phyloP scores from a whole-genome alignment of 768 basidiomycete species.

The Cubamyces lactineus region DNA sequence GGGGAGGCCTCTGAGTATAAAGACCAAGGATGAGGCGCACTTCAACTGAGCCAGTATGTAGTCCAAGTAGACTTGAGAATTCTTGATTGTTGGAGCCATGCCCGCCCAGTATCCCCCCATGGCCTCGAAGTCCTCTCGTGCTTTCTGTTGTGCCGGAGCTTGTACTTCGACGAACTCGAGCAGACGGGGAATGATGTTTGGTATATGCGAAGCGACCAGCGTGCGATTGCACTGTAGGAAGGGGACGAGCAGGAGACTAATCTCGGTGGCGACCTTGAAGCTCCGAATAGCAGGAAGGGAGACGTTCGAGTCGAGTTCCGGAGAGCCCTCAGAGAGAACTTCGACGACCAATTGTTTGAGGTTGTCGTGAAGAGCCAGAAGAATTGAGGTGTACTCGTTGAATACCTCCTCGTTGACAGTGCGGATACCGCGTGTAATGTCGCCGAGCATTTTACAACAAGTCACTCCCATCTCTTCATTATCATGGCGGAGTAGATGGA shows the following conservation, averaged over 20 bases:
- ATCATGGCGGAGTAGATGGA: slow-evolving; percentile 82
- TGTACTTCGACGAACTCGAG: slow-evolving; percentile 80
- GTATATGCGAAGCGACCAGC: slow-evolving; percentile 65
- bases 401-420: slow-evolving; percentile 72
- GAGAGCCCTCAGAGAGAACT: slow-evolving; percentile 70
- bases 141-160: slow-evolving; percentile 78
- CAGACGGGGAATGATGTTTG: slow-evolving; percentile 73
- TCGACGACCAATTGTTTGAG: slow-evolving; percentile 74
- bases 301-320: slow-evolving; percentile 53
- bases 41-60: slow-evolving; percentile 90
- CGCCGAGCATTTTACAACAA: slow-evolving; percentile 90
- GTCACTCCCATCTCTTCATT: slow-evolving; percentile 95
- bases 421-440: slow-evolving; percentile 81
- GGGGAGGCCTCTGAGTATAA: slow-evolving; percentile 74
- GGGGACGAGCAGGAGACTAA: slow-evolving; percentile 89
- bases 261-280: slow-evolving; percentile 93
- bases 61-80: slow-evolving; percentile 75
- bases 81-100: slow-evolving; percentile 75
- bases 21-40: slow-evolving; percentile 92
- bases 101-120: slow-evolving; percentile 85
- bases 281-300: slow-evolving; percentile 77
- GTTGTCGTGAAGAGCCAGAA: slow-evolving; percentile 77
- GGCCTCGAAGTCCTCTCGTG: slow-evolving; percentile 77
- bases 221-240: slow-evolving; percentile 82
- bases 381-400: slow-evolving; percentile 77